Conservation (phyloP, 176 grass and related monocot species). For the Triticum urartu region DNA sequence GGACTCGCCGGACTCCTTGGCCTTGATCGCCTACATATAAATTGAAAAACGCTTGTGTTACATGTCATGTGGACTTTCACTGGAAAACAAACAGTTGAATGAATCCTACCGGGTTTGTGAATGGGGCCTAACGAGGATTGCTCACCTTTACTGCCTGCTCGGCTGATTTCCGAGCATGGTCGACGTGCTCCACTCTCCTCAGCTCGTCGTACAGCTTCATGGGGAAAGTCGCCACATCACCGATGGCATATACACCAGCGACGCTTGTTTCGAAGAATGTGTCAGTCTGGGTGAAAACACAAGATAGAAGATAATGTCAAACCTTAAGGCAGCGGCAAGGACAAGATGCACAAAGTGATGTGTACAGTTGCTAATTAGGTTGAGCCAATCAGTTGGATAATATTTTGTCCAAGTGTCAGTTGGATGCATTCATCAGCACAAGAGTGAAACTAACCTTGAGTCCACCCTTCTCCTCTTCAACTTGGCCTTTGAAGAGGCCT, state of each 20-base stretch:
- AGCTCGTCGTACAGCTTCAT: conserved; percentile 76
- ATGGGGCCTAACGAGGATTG: neutral
- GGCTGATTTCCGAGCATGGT: conserved; percentile 87
- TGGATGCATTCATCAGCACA: neutral
- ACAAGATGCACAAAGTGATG: neutral
- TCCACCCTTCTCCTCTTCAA: conserved; percentile 88
- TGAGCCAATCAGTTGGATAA: neutral
- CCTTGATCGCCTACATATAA: conserved; percentile 74
- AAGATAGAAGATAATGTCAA: neutral
- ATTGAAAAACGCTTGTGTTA: neutral
- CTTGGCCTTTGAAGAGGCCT: conserved; percentile 76
- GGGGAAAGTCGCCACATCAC: conserved; percentile 89
- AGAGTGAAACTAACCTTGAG: conserved; percentile 63
- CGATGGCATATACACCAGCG: conserved; percentile 79
- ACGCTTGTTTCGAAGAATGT: conserved; percentile 82
- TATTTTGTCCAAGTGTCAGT: neutral
- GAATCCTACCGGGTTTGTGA: neutral
- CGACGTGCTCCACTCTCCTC: conserved; percentile 91
- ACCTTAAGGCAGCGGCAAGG: neutral
- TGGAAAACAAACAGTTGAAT: neutral
- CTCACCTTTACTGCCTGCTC: conserved; percentile 81
- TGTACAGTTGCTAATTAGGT: neutral
- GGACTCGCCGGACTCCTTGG: conserved; percentile 67
- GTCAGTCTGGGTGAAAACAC: conserved; percentile 53
- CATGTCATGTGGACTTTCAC: neutral